Percentiles rank a stretch among this genome's conserved stretches.
These are phyloP conservation scores for Hortaea sp. DNA, from an alignment of 2,329 filamentous ascomycete species.

Conservation along the genomic window DNA sequence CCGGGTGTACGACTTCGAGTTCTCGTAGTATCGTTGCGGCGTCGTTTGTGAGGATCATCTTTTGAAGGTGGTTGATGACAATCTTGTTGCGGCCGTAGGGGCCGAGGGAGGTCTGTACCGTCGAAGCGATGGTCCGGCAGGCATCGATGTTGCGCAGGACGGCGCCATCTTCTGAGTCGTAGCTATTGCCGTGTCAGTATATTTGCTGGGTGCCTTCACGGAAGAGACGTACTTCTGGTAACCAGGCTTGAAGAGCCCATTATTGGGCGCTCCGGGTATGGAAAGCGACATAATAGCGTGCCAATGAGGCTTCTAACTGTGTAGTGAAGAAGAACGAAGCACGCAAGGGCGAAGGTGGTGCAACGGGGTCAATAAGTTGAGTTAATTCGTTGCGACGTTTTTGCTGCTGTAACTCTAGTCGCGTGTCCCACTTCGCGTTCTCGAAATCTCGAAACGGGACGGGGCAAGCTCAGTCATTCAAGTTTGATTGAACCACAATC, in stretches of 20 bases:
- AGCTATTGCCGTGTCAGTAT: slow-evolving; percentile 50
- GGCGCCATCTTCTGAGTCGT: slow-evolving; percentile 97
- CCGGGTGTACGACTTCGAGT: slow-evolving; percentile 95
- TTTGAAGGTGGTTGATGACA: slow-evolving; percentile 98
- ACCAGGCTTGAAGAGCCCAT: slow-evolving; percentile 87
- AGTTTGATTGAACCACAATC: too few species aligned
- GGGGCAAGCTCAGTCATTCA: too few species aligned
- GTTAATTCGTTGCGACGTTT: not conserved
- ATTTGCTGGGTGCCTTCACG: slow-evolving; percentile 8
- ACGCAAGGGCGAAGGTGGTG: not conserved
- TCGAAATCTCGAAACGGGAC: too few species aligned
- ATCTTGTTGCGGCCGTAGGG: slow-evolving; percentile 99
- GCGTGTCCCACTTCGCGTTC: not conserved
- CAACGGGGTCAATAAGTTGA: not conserved
- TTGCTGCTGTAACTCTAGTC: not conserved
- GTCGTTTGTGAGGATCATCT: slow-evolving; percentile 98
- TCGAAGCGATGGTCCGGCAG: slow-evolving; percentile 88
- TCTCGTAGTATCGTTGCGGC: slow-evolving; percentile 95
- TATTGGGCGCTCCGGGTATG: slow-evolving; percentile 88
- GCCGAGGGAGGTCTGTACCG: slow-evolving; percentile 91
- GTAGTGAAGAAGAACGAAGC: not conserved
- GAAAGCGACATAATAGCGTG: slow-evolving; percentile 72
- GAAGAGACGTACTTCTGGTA: slow-evolving; percentile 71
- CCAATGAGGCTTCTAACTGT: not conserved
- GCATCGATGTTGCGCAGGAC: slow-evolving; percentile 98